Base-by-base conservation (phyloP, 73 alveolate genomes). In the Paramecium sonneborni region DNA sequence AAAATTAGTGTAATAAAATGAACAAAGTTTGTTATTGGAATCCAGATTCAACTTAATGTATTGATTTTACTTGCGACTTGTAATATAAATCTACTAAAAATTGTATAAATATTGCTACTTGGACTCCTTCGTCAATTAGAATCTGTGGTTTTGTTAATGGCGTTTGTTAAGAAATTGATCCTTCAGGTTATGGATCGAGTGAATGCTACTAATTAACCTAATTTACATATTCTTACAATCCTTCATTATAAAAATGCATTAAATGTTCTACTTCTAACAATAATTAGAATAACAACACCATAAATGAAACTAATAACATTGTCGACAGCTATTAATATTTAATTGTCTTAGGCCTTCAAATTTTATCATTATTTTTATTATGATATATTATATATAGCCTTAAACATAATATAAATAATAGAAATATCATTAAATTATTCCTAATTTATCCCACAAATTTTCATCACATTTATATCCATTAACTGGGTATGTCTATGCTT, bases 401-500 rank as follows among this genome's bases (percentile, higher is more conserved):
- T 52, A 52, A n/a, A 52, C 68, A 52, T 52, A 52, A 52, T 52
- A 52, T 52, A 52, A 52, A 52, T 52, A 52, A 52, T 52, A 4
- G 68, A 18, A 11, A 52, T 3, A 12, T 62, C 43, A 62, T 62
- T 62, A 26, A 12, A 62, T 62, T 62, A 32, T 30, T 62, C 84
- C 43, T 62, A 62, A 62, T 26, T 62, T 26, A 62, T 26, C 84
- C 84, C 46, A 62, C 3, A 62, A 26, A 62, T 26, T 62, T 30
- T 62, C 46, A 62, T 26, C 43, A 62, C 48, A 62, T 62, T 62
- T 62, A 28, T 62, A 62, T 62, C 84, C 84, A 62, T 62, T 26
- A 23, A 62, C 46, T 11, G 76, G 76, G 37, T 57, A 57, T 30
- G 46, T 62, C 24, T 62, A 62, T 26, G 46, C 20, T 30, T 26